A percentile compares a stretch with the other conserved stretches of the same genome.
Evolutionary conservation across 306 rosid genomes (phyloP).

Genomic region (Geum urbanum): DNA sequence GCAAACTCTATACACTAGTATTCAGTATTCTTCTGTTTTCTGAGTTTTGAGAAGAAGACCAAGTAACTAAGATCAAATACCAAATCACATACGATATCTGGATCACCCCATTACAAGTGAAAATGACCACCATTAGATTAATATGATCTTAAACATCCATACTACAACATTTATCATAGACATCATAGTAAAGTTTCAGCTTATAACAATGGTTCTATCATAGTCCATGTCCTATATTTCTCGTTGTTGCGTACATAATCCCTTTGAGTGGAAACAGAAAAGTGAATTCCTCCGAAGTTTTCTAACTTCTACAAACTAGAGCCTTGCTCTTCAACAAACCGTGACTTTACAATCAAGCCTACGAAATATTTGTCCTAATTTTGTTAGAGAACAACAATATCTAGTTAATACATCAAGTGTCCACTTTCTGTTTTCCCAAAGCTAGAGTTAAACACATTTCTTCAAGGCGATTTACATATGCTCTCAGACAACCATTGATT

Average conservation of each 20-base stretch:
- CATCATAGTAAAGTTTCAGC: background rate
- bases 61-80: no score
- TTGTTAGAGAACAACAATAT: background rate
- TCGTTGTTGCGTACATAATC: no score
- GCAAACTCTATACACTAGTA: no score
- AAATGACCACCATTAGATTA: no score
- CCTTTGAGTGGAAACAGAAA: no score
- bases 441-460: conserved; percentile 34
- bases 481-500: no score
- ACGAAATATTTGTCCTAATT: conserved; percentile 1
- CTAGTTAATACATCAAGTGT: conserved; percentile 1
- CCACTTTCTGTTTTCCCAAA: conserved; percentile 21
- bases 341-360: background rate
- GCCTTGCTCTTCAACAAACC: background rate
- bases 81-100: no score
- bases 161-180: conserved; percentile 12
- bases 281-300: no score
- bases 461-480: no score
- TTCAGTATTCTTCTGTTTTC: no score
- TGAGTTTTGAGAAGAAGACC: no score
- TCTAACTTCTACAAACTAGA: conserved; percentile 4
- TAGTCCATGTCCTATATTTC: background rate
- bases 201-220: background rate
- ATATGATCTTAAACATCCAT: background rate
- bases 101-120: no score